phyloP scores from a whole-genome alignment of 805 yeast species.

The Nakazawaea ishiwadae region DNA sequence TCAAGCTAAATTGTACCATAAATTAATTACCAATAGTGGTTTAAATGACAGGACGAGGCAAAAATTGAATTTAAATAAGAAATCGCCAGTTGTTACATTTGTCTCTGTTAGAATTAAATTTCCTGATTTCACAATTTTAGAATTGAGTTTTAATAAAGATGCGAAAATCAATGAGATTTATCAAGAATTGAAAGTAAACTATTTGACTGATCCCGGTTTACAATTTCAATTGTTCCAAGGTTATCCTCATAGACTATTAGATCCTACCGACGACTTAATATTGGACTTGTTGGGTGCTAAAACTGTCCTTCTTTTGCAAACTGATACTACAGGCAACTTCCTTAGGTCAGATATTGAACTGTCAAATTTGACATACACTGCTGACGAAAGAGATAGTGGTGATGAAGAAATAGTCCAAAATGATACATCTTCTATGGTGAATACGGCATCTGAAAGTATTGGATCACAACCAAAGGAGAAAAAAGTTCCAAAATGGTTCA shows the following conservation, averaged over 20 bases:
- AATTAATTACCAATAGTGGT: conserved; percentile 32
- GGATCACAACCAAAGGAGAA: conserved; percentile 1
- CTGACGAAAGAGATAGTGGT: conserved; percentile 13
- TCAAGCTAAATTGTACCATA: conserved; percentile 51
- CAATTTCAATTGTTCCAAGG: conserved; percentile 8
- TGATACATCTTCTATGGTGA: background rate
- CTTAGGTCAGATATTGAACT: conserved; percentile 1
- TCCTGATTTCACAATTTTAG: conserved; percentile 43
- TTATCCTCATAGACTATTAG: conserved; percentile 77
- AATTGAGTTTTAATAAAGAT: conserved; percentile 5
- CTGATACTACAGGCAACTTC: no score
- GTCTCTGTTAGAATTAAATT: conserved; percentile 48
- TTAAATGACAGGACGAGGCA: conserved; percentile 8
- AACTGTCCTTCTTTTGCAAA: conserved; percentile 6
- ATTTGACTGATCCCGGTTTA: conserved; percentile 1
- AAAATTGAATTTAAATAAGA: conserved; percentile 8
- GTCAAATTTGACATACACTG: conserved; percentile 2
- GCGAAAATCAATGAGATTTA: background rate
- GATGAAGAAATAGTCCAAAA: conserved; percentile 6
- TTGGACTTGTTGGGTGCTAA: conserved; percentile 7
- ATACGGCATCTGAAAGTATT: conserved; percentile 7
- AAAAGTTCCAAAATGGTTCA: conserved; percentile 30
- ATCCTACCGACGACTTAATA: conserved; percentile 21
- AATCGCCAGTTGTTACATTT: conserved; percentile 20
- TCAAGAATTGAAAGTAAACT: conserved; percentile 4